A percentile compares a stretch with the other conserved stretches of the same genome.
Evolutionary conservation across 306 rosid genomes (phyloP).

Genomic region (Alnus glutinosa): DNA sequence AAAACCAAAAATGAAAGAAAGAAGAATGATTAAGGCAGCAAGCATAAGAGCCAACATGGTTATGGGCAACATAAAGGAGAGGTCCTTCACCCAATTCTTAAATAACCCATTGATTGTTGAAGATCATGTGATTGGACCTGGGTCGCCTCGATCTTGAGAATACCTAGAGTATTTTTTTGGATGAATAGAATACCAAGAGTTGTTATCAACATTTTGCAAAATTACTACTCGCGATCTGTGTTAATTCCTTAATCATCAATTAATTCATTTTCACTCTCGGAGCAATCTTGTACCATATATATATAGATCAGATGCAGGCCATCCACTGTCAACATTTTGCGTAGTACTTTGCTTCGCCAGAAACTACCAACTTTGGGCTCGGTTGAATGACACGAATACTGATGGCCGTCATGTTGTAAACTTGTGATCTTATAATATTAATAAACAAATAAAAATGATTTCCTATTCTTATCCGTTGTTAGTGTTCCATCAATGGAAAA

Average conservation of each 20-base stretch:
- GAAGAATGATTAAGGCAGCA: neutral
- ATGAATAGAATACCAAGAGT: neutral
- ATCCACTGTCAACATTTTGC: neutral
- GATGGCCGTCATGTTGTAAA: neutral
- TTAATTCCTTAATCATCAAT: too few relatives aligned
- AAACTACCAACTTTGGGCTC: neutral
- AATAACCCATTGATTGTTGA: too few relatives aligned
- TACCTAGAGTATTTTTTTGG: neutral
- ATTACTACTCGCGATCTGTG: too few relatives aligned
- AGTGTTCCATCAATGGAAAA: neutral
- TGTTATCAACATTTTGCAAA: neutral
- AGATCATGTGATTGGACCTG: neutral
- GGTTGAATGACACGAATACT: neutral
- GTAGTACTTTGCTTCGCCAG: neutral
- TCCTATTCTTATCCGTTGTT: neutral
- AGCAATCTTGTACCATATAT: too few relatives aligned
- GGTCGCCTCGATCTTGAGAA: neutral
- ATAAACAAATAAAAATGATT: neutral
- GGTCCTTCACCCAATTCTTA: neutral
- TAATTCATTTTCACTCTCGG: too few relatives aligned
- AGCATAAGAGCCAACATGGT: neutral
- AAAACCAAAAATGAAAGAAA: neutral
- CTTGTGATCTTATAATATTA: neutral
- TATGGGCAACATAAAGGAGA: neutral
- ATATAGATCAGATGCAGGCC: too few relatives aligned